Base-by-base conservation (phyloP, 768 basidiomycete species). In the Mycena epipterygia region DNA sequence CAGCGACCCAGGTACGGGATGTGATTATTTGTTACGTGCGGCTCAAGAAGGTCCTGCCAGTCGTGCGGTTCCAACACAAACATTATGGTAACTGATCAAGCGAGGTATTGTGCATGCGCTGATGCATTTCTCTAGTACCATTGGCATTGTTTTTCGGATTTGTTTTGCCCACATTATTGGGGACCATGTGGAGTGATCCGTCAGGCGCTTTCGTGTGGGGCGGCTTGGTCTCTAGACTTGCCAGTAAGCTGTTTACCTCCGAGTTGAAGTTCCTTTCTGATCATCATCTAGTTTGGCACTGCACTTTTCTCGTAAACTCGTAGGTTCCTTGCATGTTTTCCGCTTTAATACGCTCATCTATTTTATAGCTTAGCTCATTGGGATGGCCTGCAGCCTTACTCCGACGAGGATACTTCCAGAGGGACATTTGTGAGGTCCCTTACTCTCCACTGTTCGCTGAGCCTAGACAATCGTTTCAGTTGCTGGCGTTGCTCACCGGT, bases 381-480 rank as follows among this genome's bases (percentile, higher is more conserved):
- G 91, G 87, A 93, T 19, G 94, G 94, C 12, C 75, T 94, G 23
- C 93, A 95, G 73, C 92, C 91, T 0, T 95, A 93, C 76, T 90
- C 92, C 3, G 92, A 93, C 73, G 94, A 95, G 73, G 88, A 95
- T 73, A 92, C 92, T 4, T 94, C 94, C 1, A 81, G 89, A 74
- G 91, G 93, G 16, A 94, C 90, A 76, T 76, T 93, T 33, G 93
- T 94, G 72, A 70, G 89, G 2, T 33, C 13, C 8, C 7, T 74
- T 39, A 16, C 25, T 12, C 27, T 27, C 14, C 52, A 11, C 6
- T 42, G 19, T 52, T 8, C 5, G 27, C 44, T n/a, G 12, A 41
- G 27, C n/a, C n/a, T 39, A 42, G n/a, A 68, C 33, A 29, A 64
- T 5, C 5, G 29, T n/a, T 44, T 27, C 35, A 93, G 91, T 64